phyloP scores from a whole-genome alignment of 352 stramenopile genomes.

The Phytophthora foliorum region DNA sequence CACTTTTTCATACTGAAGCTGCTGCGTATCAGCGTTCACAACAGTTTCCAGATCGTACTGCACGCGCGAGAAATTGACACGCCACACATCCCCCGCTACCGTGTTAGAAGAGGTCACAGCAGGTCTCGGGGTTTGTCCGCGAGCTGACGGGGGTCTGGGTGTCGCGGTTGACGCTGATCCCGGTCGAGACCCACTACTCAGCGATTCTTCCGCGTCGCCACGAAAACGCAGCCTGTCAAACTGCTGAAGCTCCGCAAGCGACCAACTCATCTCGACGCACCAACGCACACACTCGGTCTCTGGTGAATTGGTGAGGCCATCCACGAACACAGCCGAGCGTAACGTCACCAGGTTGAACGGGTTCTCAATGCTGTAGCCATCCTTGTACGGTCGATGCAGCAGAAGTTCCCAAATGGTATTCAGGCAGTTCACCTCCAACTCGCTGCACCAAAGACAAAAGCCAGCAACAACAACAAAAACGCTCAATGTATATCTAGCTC shows the following conservation, averaged over 20 bases:
- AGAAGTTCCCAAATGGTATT: slow-evolving; percentile 94
- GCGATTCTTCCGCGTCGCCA: not conserved
- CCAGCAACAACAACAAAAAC: not conserved
- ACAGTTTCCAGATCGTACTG: slow-evolving; percentile 75
- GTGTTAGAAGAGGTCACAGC: slow-evolving; percentile 21
- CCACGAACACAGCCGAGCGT: slow-evolving; percentile 63
- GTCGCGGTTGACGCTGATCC: slow-evolving; percentile 16
- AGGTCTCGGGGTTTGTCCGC: slow-evolving; percentile 16
- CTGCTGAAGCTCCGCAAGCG: slow-evolving; percentile 71
- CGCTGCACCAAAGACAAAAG: slow-evolving; percentile 42
- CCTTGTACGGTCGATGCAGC: slow-evolving; percentile 89
- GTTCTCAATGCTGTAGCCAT: slow-evolving; percentile 86
- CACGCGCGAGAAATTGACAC: slow-evolving; percentile 93
- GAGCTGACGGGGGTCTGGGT: slow-evolving; percentile 24
- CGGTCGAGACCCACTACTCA: slow-evolving; percentile 2
- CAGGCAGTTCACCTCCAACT: slow-evolving; percentile 93
- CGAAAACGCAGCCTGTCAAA: slow-evolving; percentile 59
- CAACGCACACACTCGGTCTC: slow-evolving; percentile 70
- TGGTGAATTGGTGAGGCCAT: slow-evolving; percentile 81
- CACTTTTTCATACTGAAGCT: slow-evolving; percentile 64
- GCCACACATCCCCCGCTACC: slow-evolving; percentile 69
- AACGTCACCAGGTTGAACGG: slow-evolving; percentile 69
- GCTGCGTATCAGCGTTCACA: slow-evolving; percentile 54
- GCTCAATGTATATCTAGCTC: not conserved
- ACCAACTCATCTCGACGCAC: slow-evolving; percentile 87